Percentiles rank a stretch among this genome's conserved stretches.
phyloP scores from a whole-genome alignment of 2,329 filamentous ascomycete genomes.

The Ceratocystis harringtonii region DNA sequence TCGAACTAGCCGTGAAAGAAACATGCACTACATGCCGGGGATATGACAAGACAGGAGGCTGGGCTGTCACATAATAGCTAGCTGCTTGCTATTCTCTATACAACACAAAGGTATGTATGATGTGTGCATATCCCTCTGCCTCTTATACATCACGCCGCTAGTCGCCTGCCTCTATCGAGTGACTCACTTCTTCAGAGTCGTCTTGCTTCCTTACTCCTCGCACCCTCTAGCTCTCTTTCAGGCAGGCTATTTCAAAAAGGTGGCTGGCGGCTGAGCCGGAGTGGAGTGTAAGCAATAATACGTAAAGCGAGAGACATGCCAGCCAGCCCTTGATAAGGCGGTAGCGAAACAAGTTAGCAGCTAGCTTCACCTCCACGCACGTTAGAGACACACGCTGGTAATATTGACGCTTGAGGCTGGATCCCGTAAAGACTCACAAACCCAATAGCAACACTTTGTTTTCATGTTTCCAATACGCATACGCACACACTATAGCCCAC shows the following conservation, averaged over 20 bases:
- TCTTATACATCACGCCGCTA: neutral
- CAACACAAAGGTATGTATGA: neutral
- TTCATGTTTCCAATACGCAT: neutral
- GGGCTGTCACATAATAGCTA: neutral
- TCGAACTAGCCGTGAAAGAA: neutral
- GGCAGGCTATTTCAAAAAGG: neutral
- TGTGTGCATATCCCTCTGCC: neutral
- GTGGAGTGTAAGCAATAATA: neutral
- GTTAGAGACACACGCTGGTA: neutral
- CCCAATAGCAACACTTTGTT: neutral
- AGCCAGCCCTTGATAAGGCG: neutral
- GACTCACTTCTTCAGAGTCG: neutral
- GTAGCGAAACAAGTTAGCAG: neutral
- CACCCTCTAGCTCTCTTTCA: neutral
- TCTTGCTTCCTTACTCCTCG: neutral
- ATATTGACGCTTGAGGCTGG: too few relatives aligned
- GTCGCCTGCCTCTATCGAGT: neutral
- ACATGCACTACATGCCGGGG: neutral
- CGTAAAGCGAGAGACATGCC: neutral
- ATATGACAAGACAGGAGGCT: neutral
- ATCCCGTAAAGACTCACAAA: neutral
- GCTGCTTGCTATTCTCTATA: neutral
- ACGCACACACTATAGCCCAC: neutral
- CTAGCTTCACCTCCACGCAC: neutral
- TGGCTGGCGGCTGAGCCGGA: neutral